These are phyloP conservation scores for Leccinellum rugosiceps DNA, from an alignment of 768 basidiomycete species.

Conservation along the genomic window DNA sequence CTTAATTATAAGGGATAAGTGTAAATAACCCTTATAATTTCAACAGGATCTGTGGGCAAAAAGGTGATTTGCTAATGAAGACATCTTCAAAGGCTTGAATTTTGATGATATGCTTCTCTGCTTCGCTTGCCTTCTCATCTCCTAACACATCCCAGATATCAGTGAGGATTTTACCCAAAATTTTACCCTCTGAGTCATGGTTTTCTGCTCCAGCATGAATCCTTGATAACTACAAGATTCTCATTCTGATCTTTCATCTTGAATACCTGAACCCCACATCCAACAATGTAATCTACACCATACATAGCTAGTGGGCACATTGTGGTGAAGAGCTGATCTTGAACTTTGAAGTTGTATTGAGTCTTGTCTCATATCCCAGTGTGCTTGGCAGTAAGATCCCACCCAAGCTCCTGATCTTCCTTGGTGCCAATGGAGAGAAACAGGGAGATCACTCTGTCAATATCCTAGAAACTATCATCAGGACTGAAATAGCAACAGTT, in stretches of 20 bases:
- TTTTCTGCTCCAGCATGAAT: constrained; percentile 4
- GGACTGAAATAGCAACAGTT: no score
- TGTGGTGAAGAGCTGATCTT: neutral
- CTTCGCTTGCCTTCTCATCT: neutral
- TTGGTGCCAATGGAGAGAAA: no score
- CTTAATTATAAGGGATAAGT: no score
- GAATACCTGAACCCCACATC: constrained; percentile 2
- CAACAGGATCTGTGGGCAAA: no score
- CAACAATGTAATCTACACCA: neutral
- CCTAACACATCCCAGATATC: neutral
- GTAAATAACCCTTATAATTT: no score
- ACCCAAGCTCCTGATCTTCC: neutral
- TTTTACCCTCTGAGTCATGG: neutral
- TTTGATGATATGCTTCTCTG: neutral
- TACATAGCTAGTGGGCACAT: neutral
- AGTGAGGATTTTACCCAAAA: neutral
- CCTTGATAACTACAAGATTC: neutral
- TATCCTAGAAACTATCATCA: no score
- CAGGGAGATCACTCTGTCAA: no score
- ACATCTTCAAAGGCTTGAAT: neutral
- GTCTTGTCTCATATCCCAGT: fast-evolving
- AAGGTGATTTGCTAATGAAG: no score
- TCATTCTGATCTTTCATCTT: neutral
- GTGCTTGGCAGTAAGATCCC: constrained; percentile 7
- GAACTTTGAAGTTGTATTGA: constrained; percentile 1